Evolutionary conservation across 1,284 basidiomycete species (phyloP).

Genomic region (Ceratorhiza oryzae-sativae): DNA sequence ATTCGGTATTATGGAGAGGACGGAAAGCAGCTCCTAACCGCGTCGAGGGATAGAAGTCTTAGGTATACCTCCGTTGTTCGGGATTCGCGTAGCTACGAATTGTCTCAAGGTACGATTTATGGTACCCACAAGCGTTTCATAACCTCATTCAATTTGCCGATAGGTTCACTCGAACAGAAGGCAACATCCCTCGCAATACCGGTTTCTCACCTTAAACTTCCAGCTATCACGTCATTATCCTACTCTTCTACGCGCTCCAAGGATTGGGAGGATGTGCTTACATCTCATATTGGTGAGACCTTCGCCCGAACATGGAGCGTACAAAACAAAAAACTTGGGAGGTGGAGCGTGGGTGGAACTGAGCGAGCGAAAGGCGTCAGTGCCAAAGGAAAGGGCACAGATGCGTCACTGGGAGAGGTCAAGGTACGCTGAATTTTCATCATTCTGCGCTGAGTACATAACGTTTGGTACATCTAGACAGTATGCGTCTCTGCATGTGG

Average conservation of each 20-base stretch:
- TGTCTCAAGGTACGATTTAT: slow-evolving; percentile 80
- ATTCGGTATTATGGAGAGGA: slow-evolving; percentile 97
- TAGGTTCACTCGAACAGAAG: slow-evolving; percentile 86
- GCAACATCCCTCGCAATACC: slow-evolving; percentile 82
- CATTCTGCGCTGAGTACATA: slow-evolving; percentile 25
- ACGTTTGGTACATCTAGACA: slow-evolving; percentile 57
- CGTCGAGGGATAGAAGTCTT: slow-evolving; percentile 85
- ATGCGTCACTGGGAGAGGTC: slow-evolving; percentile 60
- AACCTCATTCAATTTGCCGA: slow-evolving; percentile 4
- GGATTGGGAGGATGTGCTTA: slow-evolving; percentile 98
- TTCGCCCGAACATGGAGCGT: slow-evolving; percentile 88
- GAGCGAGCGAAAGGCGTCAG: slow-evolving; percentile 36
- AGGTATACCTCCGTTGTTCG: slow-evolving; percentile 92
- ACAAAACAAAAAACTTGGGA: slow-evolving; percentile 81
- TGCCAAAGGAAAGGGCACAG: slow-evolving; percentile 40
- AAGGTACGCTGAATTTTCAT: slow-evolving; percentile 58
- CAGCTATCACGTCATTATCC: slow-evolving; percentile 77
- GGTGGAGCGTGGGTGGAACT: slow-evolving; percentile 56
- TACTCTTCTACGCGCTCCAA: slow-evolving; percentile 84
- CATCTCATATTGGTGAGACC: slow-evolving; percentile 82
- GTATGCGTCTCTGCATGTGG: slow-evolving; percentile 94
- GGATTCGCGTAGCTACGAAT: slow-evolving; percentile 91
- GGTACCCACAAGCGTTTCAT: not conserved
- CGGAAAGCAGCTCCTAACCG: slow-evolving; percentile 91
- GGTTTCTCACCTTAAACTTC: slow-evolving; percentile 80